Evolutionary conservation across 805 yeast genomes (phyloP).

Genomic region (Wickerhamiella hasegawae): DNA sequence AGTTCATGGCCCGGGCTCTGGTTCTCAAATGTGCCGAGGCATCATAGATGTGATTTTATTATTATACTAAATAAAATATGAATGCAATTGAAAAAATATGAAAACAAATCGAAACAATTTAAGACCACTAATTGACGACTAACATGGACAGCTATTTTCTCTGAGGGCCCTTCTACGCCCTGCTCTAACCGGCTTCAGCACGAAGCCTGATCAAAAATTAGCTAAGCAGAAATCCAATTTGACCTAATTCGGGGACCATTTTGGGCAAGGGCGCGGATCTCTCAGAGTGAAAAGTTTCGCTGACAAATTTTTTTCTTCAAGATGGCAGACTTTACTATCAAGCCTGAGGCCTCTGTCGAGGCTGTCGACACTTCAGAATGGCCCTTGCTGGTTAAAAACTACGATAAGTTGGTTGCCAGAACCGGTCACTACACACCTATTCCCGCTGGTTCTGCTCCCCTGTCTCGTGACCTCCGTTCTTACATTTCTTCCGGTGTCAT

Average conservation of each 20-base stretch:
- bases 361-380: constrained; percentile 80
- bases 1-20: constrained; percentile 31
- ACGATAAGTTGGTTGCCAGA: constrained; percentile 85
- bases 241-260: not conserved
- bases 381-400: constrained; percentile 89
- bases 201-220: no score
- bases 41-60: no score
- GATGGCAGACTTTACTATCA: constrained; percentile 53
- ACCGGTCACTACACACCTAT: constrained; percentile 96
- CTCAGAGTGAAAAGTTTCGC: not conserved
- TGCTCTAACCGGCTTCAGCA: no score
- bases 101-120: no score
- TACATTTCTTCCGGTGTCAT: constrained; percentile 92
- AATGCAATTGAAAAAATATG: no score
- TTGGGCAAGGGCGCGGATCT: not conserved
- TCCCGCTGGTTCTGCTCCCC: constrained; percentile 88
- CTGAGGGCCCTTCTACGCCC: no score
- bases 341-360: constrained; percentile 67
- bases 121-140: no score
- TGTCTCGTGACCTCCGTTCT: constrained; percentile 80
- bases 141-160: no score
- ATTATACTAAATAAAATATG: no score
- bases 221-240: no score
- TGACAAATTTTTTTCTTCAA: not conserved
- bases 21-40: no score